These are phyloP conservation scores for Fraxinus xanthoxyloides DNA, from an alignment of 305 asterid genomes.

Conservation along the genomic window DNA sequence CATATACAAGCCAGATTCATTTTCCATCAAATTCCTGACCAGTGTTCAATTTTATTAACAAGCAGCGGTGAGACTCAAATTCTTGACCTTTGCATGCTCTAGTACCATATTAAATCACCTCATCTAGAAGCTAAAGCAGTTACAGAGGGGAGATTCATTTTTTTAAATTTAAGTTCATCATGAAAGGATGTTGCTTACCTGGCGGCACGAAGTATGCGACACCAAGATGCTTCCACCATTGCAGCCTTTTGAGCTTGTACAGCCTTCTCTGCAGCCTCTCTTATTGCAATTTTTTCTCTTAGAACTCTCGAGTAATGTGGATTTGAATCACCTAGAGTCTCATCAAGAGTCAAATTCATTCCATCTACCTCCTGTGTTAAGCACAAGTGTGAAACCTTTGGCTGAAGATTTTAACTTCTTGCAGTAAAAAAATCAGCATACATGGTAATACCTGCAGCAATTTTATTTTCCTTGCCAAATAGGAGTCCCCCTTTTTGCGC, in stretches of 20 bases:
- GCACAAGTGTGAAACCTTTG: conserved; percentile 2
- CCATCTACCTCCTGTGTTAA: conserved; percentile 73
- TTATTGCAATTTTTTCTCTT: conserved; percentile 83
- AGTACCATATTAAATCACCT: background rate
- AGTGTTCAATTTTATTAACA: background rate
- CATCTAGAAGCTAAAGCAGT: background rate
- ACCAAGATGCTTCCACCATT: conserved; percentile 96
- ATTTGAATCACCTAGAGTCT: conserved; percentile 85
- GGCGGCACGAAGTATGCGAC: conserved; percentile 85
- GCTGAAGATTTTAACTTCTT: background rate
- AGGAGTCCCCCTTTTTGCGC: conserved; percentile 83
- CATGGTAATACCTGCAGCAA: conserved; percentile 67
- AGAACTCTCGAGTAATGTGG: conserved; percentile 79
- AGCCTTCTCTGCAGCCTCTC: conserved; percentile 87
- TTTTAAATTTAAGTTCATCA: background rate
- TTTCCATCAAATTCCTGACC: background rate
- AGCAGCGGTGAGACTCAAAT: background rate
- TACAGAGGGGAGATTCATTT: background rate
- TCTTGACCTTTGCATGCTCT: background rate
- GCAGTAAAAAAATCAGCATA: background rate
- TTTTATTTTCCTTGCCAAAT: conserved; percentile 81
- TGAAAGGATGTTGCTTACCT: conserved; percentile 37
- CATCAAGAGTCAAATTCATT: conserved; percentile 83
- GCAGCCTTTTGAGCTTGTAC: conserved; percentile 84
- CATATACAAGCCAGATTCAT: background rate